Evolutionary conservation across 768 basidiomycete species (phyloP).

Genomic region (Amanita phalloides): DNA sequence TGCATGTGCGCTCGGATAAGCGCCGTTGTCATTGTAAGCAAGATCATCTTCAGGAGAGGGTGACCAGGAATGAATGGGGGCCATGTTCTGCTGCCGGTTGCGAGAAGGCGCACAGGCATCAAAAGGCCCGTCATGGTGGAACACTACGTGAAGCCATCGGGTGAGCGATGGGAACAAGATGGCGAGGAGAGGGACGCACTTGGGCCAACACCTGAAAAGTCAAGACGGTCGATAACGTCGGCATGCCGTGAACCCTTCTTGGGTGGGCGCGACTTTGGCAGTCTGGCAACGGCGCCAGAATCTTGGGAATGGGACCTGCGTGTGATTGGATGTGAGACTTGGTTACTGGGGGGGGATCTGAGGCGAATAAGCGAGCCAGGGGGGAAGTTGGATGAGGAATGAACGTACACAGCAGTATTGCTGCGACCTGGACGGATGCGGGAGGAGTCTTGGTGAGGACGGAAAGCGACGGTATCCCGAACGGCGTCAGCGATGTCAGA

Average conservation of each 20-base stretch:
- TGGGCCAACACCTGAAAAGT: conserved; percentile 75
- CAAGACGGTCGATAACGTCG: conserved; percentile 84
- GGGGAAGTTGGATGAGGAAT: neutral
- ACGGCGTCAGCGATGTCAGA: conserved; percentile 53
- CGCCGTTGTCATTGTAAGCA: conserved; percentile 28
- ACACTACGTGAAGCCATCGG: conserved; percentile 38
- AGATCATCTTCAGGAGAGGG: conserved; percentile 28
- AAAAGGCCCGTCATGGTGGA: conserved; percentile 89
- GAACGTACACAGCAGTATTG: conserved; percentile 42
- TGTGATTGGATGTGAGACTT: conserved; percentile 20
- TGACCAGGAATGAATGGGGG: conserved; percentile 78
- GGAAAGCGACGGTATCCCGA: conserved; percentile 56
- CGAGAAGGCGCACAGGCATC: conserved; percentile 88
- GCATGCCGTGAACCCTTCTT: conserved; percentile 76
- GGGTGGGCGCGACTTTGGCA: conserved; percentile 25
- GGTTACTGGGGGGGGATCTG: conserved; percentile 5
- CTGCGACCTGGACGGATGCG: conserved; percentile 46
- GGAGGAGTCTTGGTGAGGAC: conserved; percentile 23
- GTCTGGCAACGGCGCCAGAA: conserved; percentile 24
- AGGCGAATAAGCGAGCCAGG: neutral
- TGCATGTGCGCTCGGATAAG: conserved; percentile 44
- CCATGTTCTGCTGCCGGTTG: conserved; percentile 68
- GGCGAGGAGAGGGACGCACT: conserved; percentile 40
- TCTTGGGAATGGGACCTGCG: conserved; percentile 40
- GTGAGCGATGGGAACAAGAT: conserved; percentile 2